A percentile compares a stretch with the other conserved stretches of the same genome.
phyloP scores from a whole-genome alignment of 352 stramenopile genomes.

The Phytopythium montanum region DNA sequence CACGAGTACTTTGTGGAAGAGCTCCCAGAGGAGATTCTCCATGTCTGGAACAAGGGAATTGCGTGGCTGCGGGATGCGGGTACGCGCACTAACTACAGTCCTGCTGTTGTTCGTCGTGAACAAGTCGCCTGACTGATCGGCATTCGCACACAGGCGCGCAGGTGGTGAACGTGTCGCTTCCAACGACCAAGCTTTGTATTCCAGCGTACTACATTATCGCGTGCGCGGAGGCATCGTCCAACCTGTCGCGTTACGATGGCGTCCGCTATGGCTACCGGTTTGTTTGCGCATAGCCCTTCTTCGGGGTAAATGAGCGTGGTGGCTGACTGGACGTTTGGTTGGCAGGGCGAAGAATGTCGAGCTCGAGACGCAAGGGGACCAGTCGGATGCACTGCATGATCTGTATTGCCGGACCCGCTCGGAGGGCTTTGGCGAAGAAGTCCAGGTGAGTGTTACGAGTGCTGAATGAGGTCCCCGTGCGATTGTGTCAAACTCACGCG shows the following conservation, averaged over 20 bases:
- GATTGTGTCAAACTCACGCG: not conserved
- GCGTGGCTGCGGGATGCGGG: conserved; percentile 62
- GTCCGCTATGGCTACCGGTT: conserved; percentile 89
- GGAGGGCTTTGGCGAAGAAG: conserved; percentile 90
- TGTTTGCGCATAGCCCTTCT: not conserved
- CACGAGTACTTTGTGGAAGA: conserved; percentile 94
- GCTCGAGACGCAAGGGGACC: conserved; percentile 46
- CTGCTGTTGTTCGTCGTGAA: not conserved
- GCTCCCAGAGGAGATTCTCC: conserved; percentile 77
- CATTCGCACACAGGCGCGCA: conserved; percentile 39
- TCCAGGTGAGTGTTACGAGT: conserved; percentile 46
- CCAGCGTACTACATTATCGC: conserved; percentile 98
- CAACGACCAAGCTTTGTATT: conserved; percentile 86
- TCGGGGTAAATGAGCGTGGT: not conserved
- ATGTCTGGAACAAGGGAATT: conserved; percentile 81
- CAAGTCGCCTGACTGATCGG: not conserved
- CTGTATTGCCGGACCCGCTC: conserved; percentile 86
- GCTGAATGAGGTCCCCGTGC: not conserved
- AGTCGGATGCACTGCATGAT: conserved; percentile 79
- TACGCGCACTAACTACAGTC: not conserved
- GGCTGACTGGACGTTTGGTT: conserved; percentile 5
- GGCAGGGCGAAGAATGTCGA: conserved; percentile 48
- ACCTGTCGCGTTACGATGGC: conserved; percentile 97
- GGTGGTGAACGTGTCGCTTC: conserved; percentile 72
- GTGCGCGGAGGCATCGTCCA: conserved; percentile 97